Base-by-base conservation (phyloP, 2,329 filamentous ascomycete species). In the Hypoxylon sp. region DNA sequence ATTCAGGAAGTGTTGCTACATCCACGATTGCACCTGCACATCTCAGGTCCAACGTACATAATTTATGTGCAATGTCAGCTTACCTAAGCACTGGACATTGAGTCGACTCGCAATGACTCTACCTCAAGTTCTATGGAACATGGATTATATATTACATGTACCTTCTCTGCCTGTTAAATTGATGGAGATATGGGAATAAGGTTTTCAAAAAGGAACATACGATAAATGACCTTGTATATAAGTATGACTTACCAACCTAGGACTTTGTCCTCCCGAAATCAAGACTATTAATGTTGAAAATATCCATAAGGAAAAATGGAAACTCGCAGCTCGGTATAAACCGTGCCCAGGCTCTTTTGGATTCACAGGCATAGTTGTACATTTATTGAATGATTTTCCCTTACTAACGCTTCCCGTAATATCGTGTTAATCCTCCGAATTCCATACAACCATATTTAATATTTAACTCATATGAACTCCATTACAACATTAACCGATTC, bases 391-490 rank as follows among this genome's bases (percentile, higher is more conserved):
- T 21, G 16, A 21, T 12, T 11, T 12, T 1, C 30, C 23, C 7
- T 4, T 45, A 14, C 16, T 30, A 12, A 30, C 14, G 3, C 12
- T 14, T 25, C 47, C 37, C 16, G 25, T 59, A 19, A 11, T 34
- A 14, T 37, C 21, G 48, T 55, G 46, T 54, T 19, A 54, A 47
- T 30, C 16, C 14, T 8, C 30, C 45, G 23, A 23, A 37, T 6
- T 19, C 45, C 39, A 23, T 50, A 19, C 14, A n/a, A 11, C 41
- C 43, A 27, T 47, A 27, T n/a, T n/a, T n/a, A n/a, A n/a, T n/a
- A n/a, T n/a, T n/a, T n/a, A n/a, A n/a, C 3, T 8, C 19, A 9
- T 39, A 43, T 19, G 46, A 55, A 63, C 61, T 54, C 54, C 54
- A 14, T 30, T 23, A 27, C 16, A 19, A 47, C 57, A n/a, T 53